phyloP scores from a whole-genome alignment of 2,329 filamentous ascomycete species.

The Aspergillus sp. region DNA sequence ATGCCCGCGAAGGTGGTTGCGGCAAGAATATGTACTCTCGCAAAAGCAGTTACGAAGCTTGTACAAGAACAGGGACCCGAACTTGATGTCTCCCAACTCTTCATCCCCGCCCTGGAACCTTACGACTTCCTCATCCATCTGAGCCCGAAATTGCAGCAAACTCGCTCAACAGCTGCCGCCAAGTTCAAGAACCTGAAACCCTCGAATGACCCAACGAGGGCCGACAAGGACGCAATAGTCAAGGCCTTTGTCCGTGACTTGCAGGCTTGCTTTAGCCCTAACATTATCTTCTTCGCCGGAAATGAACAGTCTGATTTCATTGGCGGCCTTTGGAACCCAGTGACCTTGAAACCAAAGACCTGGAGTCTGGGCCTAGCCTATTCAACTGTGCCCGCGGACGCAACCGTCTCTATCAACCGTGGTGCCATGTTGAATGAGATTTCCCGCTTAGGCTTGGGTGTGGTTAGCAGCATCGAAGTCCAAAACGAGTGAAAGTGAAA shows the following conservation, averaged over 20 bases:
- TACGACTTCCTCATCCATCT: constrained; percentile 88
- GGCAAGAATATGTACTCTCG: constrained; percentile 78
- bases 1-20: constrained; percentile 81
- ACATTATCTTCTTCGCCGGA: constrained; percentile 80
- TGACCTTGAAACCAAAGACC: constrained; percentile 33
- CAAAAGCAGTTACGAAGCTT: constrained; percentile 72
- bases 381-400: constrained; percentile 37
- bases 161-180: constrained; percentile 42
- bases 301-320: constrained; percentile 60
- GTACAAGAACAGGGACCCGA: constrained; percentile 58
- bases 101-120: constrained; percentile 72
- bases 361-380: constrained; percentile 45
- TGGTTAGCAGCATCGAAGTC: constrained; percentile 71
- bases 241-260: constrained; percentile 70
- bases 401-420: constrained; percentile 43
- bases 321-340: constrained; percentile 69
- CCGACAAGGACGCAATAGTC: constrained; percentile 64
- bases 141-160: constrained; percentile 55
- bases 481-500: constrained; percentile 30
- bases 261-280: constrained; percentile 66
- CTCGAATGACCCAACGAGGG: constrained; percentile 43
- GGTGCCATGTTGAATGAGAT: constrained; percentile 50
- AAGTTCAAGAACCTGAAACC: constrained; percentile 80
- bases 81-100: constrained; percentile 66
- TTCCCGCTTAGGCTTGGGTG: constrained; percentile 57